Evolutionary conservation across 495 filamentous ascomycete species (phyloP), one percentile per base, ranked within the genome.

Genomic region (Hyaloscypha finlandica): DNA sequence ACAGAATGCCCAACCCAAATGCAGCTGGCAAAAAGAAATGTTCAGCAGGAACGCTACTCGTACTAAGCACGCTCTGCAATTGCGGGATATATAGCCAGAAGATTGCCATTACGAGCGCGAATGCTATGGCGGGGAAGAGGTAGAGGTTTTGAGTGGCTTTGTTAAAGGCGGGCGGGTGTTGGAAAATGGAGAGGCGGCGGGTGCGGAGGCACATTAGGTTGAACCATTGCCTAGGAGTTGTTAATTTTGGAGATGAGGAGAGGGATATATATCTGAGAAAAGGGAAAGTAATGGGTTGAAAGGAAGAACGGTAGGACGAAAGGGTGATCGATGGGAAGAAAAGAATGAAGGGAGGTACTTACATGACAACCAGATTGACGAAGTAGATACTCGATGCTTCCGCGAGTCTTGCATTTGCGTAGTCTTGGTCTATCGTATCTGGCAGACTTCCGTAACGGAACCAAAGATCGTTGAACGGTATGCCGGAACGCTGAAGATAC

Each of bases 381-480:
- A 92, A 92, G 70, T 92, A 92, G 42, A 92, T 85, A 30, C 83
- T 86, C 32, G 84, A 86, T 25, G 86, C 88, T 54, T 82, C 80
- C 64, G 87, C 88, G 19, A 87, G 71, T 29, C 79, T 75, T 25
- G 75, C 71, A 6, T 75, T 79, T 59, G 79, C 83, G 59, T 76
- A 83, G 33, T 84, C 83, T 0, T 76, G 56, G 54, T 83, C 78
- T 22, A 88, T 74, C 16, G 71, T 70, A 25, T 77, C 73, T 0
- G 82, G 81, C 5, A 81, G 68, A 20, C 71, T 73, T 16, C 86
- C 87, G 70, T 86, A 92, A 12, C 78, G 76, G 70, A 91, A 87
- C 84, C 84, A 88, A 8, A 90, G 71, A 4, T 79, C 70, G 22
- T 65, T 70, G 71, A 90, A 88, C 0, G 84, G 78, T 59, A 91